Base-by-base conservation (phyloP, 805 yeast species). In the Wickerhamiella qilinensis region DNA sequence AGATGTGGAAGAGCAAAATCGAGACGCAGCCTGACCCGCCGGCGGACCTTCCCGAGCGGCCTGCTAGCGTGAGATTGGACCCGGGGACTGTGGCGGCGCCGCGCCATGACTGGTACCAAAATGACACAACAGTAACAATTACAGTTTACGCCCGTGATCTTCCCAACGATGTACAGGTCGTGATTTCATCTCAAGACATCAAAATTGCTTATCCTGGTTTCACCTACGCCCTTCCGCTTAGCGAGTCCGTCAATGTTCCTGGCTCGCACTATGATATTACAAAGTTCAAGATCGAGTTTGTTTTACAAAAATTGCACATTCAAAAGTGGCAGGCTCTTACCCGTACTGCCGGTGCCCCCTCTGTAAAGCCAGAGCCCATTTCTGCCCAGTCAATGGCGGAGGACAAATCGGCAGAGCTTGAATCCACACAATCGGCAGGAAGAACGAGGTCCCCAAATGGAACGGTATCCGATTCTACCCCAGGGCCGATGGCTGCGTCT, bases 241-340 rank as follows among this genome's bases (percentile, higher is more conserved):
- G 71, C 8, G 69, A 63, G 12, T 59, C 56, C 17, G 73, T 88
- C 21, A n/a, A n/a, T n/a, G 68, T 59, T 20, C 60, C 74, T 1
- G 46, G 58, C 17, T 68, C 77, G 1, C 50, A 60, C 0, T 71
- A 56, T 47, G 65, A 60, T 11, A 69, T 85, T 2, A 75, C 71
- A 49, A 62, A 77, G 1, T 79, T 91, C 17, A 88, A 88, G 50
- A 47, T 88, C 3, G 96, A 88, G 55, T 53, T 85, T 7, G 55
- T 55, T n/a, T 58, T 86, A 30, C 52, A 34, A 20, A 85, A 85
- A 52, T 53, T 51, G 8, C 47, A 47, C 0, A 43, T 54, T 1
- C 38, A 46, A 4, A 67, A 71, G 38, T 81, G 93, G 93, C 59
- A 64, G 22, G n/a, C n/a, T n/a, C n/a, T n/a, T n/a, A n/a, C n/a